phyloP scores from a whole-genome alignment of 2,329 filamentous ascomycete species.

The Fusarium sp. region DNA sequence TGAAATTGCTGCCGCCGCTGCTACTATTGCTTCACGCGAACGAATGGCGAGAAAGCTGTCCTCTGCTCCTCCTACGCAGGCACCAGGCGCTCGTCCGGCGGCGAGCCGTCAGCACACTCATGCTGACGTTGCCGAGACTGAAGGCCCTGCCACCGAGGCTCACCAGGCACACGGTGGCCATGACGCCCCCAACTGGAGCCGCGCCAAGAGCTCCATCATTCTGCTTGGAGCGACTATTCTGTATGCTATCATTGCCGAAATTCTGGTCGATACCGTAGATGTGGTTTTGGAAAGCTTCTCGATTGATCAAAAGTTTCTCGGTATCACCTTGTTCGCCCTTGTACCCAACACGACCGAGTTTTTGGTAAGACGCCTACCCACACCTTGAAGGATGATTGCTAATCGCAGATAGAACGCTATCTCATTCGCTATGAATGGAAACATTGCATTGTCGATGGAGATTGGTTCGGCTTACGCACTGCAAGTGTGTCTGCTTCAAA shows the following conservation, averaged over 20 bases:
- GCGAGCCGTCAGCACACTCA: slow-evolving; percentile 47
- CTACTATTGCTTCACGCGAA: slow-evolving; percentile 85
- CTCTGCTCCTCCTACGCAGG: slow-evolving; percentile 36
- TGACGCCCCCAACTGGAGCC: slow-evolving; percentile 98
- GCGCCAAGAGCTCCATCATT: slow-evolving; percentile 88
- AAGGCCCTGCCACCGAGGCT: slow-evolving; percentile 48
- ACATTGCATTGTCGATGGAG: slow-evolving; percentile 98
- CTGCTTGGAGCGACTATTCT: slow-evolving; percentile 87
- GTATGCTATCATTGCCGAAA: slow-evolving; percentile 97
- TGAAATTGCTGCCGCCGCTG: slow-evolving; percentile 92
- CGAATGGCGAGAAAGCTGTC: slow-evolving; percentile 54
- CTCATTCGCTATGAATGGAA: slow-evolving; percentile 99
- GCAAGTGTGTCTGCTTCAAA: slow-evolving; percentile 94
- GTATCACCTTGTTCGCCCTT: slow-evolving; percentile 94
- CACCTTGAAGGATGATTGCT: slow-evolving; percentile 8
- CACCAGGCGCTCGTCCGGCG: slow-evolving; percentile 36
- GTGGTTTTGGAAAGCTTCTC: slow-evolving; percentile 90
- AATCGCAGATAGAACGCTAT: slow-evolving; percentile 79
- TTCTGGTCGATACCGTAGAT: slow-evolving; percentile 95
- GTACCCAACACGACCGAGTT: slow-evolving; percentile 99
- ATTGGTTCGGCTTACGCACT: slow-evolving; percentile 97
- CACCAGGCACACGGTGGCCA: slow-evolving; percentile 73
- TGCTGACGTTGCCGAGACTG: slow-evolving; percentile 37
- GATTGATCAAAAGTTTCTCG: slow-evolving; percentile 96
- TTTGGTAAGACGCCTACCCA: slow-evolving; percentile 65